phyloP scores from a whole-genome alignment of 2,329 filamentous ascomycete genomes.

The Periconia sp. region DNA sequence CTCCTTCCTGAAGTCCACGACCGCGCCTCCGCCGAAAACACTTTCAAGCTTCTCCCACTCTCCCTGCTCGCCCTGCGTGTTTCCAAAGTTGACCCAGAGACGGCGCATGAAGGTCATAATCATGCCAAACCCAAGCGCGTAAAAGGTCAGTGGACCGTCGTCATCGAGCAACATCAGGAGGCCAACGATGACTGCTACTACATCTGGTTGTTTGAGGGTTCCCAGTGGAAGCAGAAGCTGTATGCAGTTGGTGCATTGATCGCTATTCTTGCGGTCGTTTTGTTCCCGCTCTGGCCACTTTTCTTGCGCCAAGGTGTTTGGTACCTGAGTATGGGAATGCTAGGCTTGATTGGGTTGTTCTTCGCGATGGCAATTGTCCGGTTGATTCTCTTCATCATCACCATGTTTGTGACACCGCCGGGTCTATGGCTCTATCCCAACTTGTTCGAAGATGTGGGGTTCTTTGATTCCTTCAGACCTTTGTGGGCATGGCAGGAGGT shows the following conservation, averaged over 20 bases:
- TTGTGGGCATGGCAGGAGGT: conserved; percentile 99
- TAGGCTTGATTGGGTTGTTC: conserved; percentile 87
- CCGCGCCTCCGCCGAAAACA: conserved; percentile 84
- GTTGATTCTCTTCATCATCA: conserved; percentile 89
- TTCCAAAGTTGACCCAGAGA: conserved; percentile 75
- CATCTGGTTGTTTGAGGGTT: conserved; percentile 93
- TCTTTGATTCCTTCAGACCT: conserved; percentile 95
- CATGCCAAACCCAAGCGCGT: conserved; percentile 71
- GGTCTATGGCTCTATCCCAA: conserved; percentile 99
- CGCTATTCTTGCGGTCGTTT: conserved; percentile 82
- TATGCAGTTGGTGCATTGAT: conserved; percentile 83
- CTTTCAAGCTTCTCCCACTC: conserved; percentile 91
- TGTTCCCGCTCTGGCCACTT: conserved; percentile 96
- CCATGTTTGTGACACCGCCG: conserved; percentile 79
- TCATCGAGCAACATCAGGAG: conserved; percentile 95
- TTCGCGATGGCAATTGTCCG: conserved; percentile 98
- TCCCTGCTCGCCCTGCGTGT: conserved; percentile 93
- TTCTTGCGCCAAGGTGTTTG: conserved; percentile 90
- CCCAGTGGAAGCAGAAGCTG: conserved; percentile 90
- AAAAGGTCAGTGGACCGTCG: conserved; percentile 95
- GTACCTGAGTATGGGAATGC: conserved; percentile 93
- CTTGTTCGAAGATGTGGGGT: conserved; percentile 96
- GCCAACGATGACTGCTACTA: conserved; percentile 87
- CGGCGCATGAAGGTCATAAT: conserved; percentile 65
- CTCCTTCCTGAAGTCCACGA: conserved; percentile 86